phyloP scores from a whole-genome alignment of 176 grass and related monocot genomes.

The Oryza nivara region DNA sequence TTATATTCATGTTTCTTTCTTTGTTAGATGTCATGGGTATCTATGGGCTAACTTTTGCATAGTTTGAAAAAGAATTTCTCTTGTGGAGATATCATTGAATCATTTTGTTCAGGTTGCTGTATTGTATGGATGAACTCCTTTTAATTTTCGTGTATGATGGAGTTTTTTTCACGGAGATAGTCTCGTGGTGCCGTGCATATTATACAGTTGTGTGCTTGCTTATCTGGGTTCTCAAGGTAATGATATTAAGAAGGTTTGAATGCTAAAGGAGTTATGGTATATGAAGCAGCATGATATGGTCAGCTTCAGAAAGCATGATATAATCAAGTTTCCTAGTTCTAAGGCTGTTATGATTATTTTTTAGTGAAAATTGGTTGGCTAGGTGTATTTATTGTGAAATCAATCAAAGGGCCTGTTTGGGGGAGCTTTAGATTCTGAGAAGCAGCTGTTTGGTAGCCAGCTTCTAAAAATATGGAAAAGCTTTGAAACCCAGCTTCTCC shows the following conservation, averaged over 20 bases:
- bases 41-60: neutral
- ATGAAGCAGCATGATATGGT: neutral
- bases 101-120: neutral
- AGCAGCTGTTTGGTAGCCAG: too few species aligned
- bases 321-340: neutral
- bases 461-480: too few species aligned
- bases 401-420: neutral
- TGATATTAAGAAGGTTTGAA: neutral
- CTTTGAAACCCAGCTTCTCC: too few species aligned
- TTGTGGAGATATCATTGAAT: neutral
- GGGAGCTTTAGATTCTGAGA: too few species aligned
- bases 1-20: neutral
- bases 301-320: neutral
- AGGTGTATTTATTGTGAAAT: slow-evolving; percentile 2
- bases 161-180: neutral
- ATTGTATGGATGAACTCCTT: neutral
- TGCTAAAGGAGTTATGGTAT: slow-evolving; percentile 3
- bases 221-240: neutral
- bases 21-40: neutral
- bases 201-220: neutral
- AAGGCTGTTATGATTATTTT: neutral
- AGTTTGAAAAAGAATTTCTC: neutral
- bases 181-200: neutral
- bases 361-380: neutral
- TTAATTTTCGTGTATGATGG: neutral